phyloP scores from a whole-genome alignment of 352 stramenopile species.

The Blastocystis sp. region DNA sequence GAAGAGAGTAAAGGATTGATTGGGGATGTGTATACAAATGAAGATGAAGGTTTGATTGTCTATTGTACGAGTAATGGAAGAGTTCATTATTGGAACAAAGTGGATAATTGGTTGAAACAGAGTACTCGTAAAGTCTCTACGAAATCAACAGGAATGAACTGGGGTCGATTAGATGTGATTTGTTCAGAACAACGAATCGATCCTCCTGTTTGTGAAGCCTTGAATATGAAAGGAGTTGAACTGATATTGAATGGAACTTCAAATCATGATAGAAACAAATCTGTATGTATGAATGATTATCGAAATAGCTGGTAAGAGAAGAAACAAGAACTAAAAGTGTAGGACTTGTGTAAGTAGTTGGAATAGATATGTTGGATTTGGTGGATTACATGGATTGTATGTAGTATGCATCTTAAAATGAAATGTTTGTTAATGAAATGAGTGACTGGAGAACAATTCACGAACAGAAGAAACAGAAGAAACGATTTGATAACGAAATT shows the following conservation, averaged over 20 bases:
- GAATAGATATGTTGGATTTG: neutral
- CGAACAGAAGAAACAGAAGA: neutral
- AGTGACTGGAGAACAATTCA: no score
- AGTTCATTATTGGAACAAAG: neutral
- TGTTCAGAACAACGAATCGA: neutral
- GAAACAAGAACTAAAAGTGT: neutral
- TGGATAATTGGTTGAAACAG: neutral
- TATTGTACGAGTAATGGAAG: constrained; percentile 2
- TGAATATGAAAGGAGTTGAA: neutral
- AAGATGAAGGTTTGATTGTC: neutral
- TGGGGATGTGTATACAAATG: neutral
- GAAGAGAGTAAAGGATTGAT: neutral
- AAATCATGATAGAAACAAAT: neutral
- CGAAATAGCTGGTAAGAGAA: neutral
- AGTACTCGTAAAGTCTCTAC: neutral
- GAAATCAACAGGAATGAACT: neutral
- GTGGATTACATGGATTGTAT: neutral
- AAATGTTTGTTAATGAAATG: neutral
- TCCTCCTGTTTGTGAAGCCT: neutral
- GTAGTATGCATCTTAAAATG: neutral
- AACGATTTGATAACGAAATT: neutral
- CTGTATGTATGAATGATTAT: neutral
- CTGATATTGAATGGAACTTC: neutral
- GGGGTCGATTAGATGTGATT: neutral
- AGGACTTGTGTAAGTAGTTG: neutral